Conservation (phyloP, 345 rosid species). For the Orychophragmus violaceus region DNA sequence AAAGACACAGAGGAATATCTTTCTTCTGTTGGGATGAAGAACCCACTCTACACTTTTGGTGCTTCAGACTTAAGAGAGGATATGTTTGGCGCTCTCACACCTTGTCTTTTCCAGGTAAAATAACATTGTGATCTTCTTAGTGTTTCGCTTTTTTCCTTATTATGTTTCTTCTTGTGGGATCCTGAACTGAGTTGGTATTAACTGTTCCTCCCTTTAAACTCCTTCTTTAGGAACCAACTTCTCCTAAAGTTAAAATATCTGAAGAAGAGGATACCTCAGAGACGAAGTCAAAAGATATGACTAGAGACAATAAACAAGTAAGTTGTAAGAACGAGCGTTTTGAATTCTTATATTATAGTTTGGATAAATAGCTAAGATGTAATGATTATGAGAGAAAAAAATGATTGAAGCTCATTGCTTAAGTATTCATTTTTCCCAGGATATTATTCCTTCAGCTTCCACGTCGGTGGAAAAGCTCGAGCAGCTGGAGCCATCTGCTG, state of each 20-base stretch:
- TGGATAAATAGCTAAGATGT: not conserved
- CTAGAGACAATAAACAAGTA: constrained; percentile 23
- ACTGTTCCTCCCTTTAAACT: not conserved
- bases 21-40: constrained; percentile 56
- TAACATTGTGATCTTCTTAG: not conserved
- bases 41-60: constrained; percentile 64
- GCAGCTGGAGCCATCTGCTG: constrained; percentile 31
- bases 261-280: constrained; percentile 20
- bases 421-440: constrained; percentile 30
- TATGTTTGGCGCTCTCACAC: constrained; percentile 63
- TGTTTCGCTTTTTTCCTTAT: not conserved
- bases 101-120: constrained; percentile 64
- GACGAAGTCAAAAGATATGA: constrained; percentile 37
- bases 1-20: constrained; percentile 57
- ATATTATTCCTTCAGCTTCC: constrained; percentile 26
- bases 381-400: not conserved
- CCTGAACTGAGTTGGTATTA: not conserved
- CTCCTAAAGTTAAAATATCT: constrained; percentile 18
- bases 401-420: constrained; percentile 1
- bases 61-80: constrained; percentile 72
- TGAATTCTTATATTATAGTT: not conserved
- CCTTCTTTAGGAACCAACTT: constrained; percentile 51
- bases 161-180: not conserved
- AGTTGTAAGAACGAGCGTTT: constrained; percentile 40
- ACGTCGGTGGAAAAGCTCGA: constrained; percentile 28